Percentiles rank a stretch among this genome's conserved stretches.
These are phyloP conservation scores for Neofusicoccum sp. DNA, from an alignment of 2,329 filamentous ascomycete genomes.

Conservation along the genomic window DNA sequence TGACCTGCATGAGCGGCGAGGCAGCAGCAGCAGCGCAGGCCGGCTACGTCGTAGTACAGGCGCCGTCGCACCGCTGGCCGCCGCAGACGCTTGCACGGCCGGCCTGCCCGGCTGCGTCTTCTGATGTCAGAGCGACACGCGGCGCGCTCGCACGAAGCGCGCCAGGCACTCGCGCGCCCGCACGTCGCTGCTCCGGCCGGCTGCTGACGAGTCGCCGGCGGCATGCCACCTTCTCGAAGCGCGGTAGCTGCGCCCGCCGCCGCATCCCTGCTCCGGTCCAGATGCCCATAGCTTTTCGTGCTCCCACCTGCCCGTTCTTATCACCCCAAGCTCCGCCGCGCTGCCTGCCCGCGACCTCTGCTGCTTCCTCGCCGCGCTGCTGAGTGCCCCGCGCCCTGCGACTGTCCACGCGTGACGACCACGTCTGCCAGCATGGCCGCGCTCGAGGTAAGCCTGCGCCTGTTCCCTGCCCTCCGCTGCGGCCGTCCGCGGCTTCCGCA, in stretches of 20 bases:
- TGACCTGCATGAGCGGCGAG: no score
- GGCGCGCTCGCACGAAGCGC: constrained; percentile 9
- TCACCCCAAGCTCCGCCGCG: background rate
- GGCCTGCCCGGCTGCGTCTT: background rate
- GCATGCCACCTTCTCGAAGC: constrained; percentile 17
- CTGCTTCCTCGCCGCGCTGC: background rate
- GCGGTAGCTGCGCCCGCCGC: constrained; percentile 9
- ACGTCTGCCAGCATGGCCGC: constrained; percentile 6
- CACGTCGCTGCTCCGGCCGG: background rate
- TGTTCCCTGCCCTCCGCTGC: background rate
- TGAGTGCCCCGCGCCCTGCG: background rate
- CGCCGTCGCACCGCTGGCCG: no score
- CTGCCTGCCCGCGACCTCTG: background rate
- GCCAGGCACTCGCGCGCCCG: background rate
- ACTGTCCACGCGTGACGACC: background rate
- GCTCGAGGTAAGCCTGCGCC: constrained; percentile 12
- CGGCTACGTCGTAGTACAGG: no score
- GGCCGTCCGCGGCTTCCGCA: constrained; percentile 5
- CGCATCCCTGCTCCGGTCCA: background rate
- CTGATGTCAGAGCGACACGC: constrained; percentile 17
- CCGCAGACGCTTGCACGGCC: background rate
- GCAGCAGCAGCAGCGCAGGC: no score
- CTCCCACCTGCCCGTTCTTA: constrained; percentile 17
- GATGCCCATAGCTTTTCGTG: constrained; percentile 3
- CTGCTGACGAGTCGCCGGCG: constrained; percentile 3